phyloP scores from a whole-genome alignment of 495 filamentous ascomycete genomes.

The Penicillium argentinense region DNA sequence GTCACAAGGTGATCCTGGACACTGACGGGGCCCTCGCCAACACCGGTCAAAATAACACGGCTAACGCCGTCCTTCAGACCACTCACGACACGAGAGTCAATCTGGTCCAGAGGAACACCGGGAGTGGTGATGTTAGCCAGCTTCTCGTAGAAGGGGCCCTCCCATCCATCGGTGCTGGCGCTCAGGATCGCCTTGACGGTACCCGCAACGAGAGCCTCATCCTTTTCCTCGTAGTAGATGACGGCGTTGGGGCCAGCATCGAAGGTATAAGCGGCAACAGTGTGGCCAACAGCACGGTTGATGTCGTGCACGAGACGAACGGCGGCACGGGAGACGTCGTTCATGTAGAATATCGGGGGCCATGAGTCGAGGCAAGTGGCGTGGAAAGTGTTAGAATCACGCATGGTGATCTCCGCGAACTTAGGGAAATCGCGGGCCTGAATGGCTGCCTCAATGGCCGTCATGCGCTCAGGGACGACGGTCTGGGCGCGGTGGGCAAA shows the following conservation, averaged over 20 bases:
- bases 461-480: slow-evolving; percentile 83
- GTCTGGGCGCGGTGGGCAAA: slow-evolving; percentile 69
- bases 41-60: slow-evolving; percentile 84
- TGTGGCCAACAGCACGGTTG: slow-evolving; percentile 70
- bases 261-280: slow-evolving; percentile 91
- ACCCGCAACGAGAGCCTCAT: slow-evolving; percentile 68
- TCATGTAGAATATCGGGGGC: slow-evolving; percentile 98
- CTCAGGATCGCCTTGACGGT: slow-evolving; percentile 59
- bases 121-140: slow-evolving; percentile 47
- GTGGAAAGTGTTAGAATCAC: slow-evolving; percentile 95
- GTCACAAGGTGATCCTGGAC: slow-evolving; percentile 76
- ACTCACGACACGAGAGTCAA: slow-evolving; percentile 57
- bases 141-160: slow-evolving; percentile 47
- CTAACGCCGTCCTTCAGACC: slow-evolving; percentile 75
- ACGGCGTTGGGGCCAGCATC: slow-evolving; percentile 97
- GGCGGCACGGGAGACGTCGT: slow-evolving; percentile 82
- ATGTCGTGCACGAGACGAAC: slow-evolving; percentile 85
- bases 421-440: slow-evolving; percentile 70
- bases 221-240: slow-evolving; percentile 85
- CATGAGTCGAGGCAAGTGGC: slow-evolving; percentile 91
- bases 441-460: slow-evolving; percentile 82
- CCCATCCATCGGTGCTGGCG: slow-evolving; percentile 60
- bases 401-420: slow-evolving; percentile 93
- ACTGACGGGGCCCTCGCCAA: slow-evolving; percentile 84
- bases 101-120: slow-evolving; percentile 45